Evolutionary conservation across 495 filamentous ascomycete species (phyloP).

Genomic region (Aspergillus indologenus): DNA sequence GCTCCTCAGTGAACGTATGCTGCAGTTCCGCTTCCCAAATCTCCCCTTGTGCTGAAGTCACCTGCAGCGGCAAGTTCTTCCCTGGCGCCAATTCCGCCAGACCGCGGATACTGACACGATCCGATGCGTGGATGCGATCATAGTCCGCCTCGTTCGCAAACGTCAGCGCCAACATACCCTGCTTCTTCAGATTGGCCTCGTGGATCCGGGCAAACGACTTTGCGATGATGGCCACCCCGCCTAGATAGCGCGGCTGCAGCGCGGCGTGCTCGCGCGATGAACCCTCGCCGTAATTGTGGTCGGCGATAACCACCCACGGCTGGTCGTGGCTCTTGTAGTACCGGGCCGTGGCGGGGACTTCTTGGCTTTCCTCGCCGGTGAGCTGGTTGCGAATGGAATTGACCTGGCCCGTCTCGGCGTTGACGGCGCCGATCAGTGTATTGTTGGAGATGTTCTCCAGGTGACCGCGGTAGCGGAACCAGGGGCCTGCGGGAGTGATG

Average conservation of each 20-base stretch:
- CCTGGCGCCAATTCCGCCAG: constrained; percentile 48
- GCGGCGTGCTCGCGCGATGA: constrained; percentile 92
- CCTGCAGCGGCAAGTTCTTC: background rate
- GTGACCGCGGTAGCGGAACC: constrained; percentile 94
- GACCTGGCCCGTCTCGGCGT: constrained; percentile 78
- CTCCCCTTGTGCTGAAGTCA: constrained; percentile 51
- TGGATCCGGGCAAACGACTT: constrained; percentile 90
- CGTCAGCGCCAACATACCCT: constrained; percentile 91
- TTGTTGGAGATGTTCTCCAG: constrained; percentile 98
- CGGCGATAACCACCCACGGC: constrained; percentile 87
- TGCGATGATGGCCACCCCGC: constrained; percentile 86
- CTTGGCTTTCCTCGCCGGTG: constrained; percentile 61
- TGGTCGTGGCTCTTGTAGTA: constrained; percentile 86
- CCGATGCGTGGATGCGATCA: constrained; percentile 79
- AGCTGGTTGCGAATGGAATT: constrained; percentile 86
- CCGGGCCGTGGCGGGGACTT: constrained; percentile 80
- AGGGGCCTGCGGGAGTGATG: constrained; percentile 87
- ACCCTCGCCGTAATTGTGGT: constrained; percentile 96
- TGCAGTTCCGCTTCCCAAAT: constrained; percentile 8
- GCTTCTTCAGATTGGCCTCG: constrained; percentile 97
- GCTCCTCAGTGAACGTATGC: constrained; percentile 12
- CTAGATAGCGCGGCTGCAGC: constrained; percentile 85
- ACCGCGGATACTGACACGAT: constrained; percentile 71
- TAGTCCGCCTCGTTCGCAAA: constrained; percentile 85
- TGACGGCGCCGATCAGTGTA: constrained; percentile 92